Evolutionary conservation across 2,329 filamentous ascomycete species (phyloP), one percentile per base, ranked within the genome.

Genomic region (Aspergillus aculeatinus): DNA sequence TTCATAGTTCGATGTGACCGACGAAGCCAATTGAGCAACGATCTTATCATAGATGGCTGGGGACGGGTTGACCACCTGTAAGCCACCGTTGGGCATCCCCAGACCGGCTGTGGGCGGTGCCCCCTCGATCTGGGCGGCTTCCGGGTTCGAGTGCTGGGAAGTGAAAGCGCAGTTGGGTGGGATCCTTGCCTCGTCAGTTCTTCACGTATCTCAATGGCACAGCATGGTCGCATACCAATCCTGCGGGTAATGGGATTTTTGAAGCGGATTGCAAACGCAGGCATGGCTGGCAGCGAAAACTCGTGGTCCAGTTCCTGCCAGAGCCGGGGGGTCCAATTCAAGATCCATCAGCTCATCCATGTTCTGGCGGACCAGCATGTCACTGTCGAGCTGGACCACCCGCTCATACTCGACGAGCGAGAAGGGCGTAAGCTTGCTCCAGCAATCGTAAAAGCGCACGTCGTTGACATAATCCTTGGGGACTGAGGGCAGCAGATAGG

Each of bases 331-430:
- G 74, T 93, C 90, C 55, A 96, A 83, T 62, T 85, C 80, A 56
- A 96, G 68, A 19, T 91, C 86, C 90, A 96, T 96, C 67, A 96
- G 80, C 79, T 96, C 91, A 74, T 96, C 92, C 90, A 96, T 96
- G 76, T 95, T 96, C 69, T 83, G 82, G 66, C 88, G 77, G 11
- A 91, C 86, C 58, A 96, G 78, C 92, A 96, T 96, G 78, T 96
- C 92, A 71, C 88, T 89, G 77, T 96, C 92, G 58, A 96, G 82
- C 78, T 91, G 90, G 48, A 96, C 89, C 35, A 96, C 86, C 48
- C 92, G 85, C 33, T 87, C 82, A 78, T 93, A 96, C 73, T 93
- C 87, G 21, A 82, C 82, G 33, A 96, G 81, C n/a, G 85, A 87
- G 74, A 96, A 96, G 9, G 89, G 86, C 16, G 87, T 85, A 31